Evolutionary conservation across 2,329 filamentous ascomycete species (phyloP).

Genomic region (Alternaria panax): DNA sequence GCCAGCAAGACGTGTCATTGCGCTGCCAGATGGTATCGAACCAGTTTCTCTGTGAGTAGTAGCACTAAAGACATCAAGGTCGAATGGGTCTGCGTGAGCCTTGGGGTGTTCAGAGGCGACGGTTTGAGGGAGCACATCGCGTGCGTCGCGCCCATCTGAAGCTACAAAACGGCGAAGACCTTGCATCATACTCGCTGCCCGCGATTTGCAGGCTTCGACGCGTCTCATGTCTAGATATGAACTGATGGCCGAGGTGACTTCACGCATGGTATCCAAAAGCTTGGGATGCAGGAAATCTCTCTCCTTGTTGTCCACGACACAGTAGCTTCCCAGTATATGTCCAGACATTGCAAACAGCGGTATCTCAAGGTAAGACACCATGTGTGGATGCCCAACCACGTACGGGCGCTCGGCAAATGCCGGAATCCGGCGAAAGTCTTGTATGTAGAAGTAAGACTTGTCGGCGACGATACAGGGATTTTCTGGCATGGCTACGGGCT

Average conservation of each 20-base stretch:
- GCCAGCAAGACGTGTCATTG: neutral
- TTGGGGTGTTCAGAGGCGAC: neutral
- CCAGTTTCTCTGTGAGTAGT: constrained; percentile 1
- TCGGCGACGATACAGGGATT: constrained; percentile 13
- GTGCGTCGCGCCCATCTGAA: neutral
- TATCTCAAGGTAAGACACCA: constrained; percentile 19
- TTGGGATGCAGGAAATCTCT: constrained; percentile 14
- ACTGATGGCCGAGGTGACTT: constrained; percentile 14
- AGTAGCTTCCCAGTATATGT: constrained; percentile 19
- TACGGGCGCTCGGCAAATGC: constrained; percentile 11
- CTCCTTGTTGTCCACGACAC: constrained; percentile 16
- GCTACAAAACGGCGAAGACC: constrained; percentile 17
- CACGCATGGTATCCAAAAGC: constrained; percentile 7
- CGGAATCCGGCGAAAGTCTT: constrained; percentile 18
- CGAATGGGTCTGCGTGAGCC: constrained; percentile 1
- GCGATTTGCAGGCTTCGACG: constrained; percentile 9
- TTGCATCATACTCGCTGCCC: constrained; percentile 19
- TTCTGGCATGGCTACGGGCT: neutral
- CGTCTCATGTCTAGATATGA: constrained; percentile 18
- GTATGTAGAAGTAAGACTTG: constrained; percentile 12
- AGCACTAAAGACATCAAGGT: constrained; percentile 7
- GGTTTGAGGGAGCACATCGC: neutral
- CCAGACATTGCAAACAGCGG: constrained; percentile 15
- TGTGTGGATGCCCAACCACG: constrained; percentile 12
- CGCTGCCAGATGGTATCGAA: neutral